Evolutionary conservation across 345 rosid genomes (phyloP).

Genomic region (Bruguiera sexangula): DNA sequence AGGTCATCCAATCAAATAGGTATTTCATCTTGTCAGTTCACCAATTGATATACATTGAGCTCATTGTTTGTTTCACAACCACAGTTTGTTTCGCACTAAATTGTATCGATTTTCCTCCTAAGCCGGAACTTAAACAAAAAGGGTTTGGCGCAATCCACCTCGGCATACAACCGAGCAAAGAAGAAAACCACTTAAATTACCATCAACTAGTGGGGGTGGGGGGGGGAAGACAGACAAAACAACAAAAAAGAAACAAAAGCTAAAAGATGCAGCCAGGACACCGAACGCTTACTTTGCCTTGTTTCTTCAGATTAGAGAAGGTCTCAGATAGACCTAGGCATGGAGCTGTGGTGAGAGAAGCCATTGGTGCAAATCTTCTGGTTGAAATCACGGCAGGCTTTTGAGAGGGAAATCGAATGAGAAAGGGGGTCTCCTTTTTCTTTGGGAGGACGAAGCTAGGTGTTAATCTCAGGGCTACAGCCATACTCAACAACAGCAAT

Average conservation of each 20-base stretch:
- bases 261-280: neutral
- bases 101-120: too few species aligned
- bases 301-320: constrained; percentile 53
- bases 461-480: constrained; percentile 29
- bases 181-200: too few species aligned
- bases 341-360: constrained; percentile 38
- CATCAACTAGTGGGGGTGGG: neutral
- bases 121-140: too few species aligned
- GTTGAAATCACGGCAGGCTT: constrained; percentile 28
- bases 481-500: constrained; percentile 19
- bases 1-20: too few species aligned
- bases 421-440: constrained; percentile 31
- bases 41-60: too few species aligned
- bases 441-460: constrained; percentile 19
- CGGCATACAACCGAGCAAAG: too few species aligned
- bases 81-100: too few species aligned
- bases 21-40: too few species aligned
- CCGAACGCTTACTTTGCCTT: constrained; percentile 54
- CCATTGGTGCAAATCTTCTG: constrained; percentile 50
- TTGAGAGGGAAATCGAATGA: constrained; percentile 13
- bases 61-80: too few species aligned
- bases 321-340: constrained; percentile 55
- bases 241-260: neutral
- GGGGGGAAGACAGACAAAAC: neutral
- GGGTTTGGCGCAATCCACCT: too few species aligned